Conservation (phyloP, 2,329 filamentous ascomycete species). For the Trichoderma asperellum region DNA sequence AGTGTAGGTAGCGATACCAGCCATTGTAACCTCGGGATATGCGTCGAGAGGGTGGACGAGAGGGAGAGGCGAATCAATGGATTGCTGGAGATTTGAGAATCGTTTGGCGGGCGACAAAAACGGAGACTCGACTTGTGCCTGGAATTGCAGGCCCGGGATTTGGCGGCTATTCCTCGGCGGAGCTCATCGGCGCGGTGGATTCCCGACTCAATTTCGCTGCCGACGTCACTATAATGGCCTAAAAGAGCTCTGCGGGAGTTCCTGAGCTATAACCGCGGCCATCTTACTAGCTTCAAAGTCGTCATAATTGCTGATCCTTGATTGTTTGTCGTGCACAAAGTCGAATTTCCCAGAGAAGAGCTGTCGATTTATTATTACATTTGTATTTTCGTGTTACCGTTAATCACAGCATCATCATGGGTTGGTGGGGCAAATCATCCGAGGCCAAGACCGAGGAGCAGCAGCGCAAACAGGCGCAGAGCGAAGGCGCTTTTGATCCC, state of each 20-base stretch:
- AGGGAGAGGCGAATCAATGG: constrained; percentile 18
- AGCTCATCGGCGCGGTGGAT: not conserved
- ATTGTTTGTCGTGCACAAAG: not conserved
- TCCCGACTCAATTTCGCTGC: constrained; percentile 5
- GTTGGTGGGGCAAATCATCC: constrained; percentile 50
- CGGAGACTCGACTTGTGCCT: constrained; percentile 36
- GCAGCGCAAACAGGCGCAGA: constrained; percentile 15
- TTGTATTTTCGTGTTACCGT: not conserved
- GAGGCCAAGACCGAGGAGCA: constrained; percentile 41
- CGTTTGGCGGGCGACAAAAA: constrained; percentile 32
- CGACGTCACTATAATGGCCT: constrained; percentile 17
- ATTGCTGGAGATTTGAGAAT: constrained; percentile 22
- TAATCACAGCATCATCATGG: constrained; percentile 36
- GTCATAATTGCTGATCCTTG: not conserved
- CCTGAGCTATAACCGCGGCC: not conserved
- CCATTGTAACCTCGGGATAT: constrained; percentile 40
- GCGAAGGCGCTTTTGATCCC: constrained; percentile 45
- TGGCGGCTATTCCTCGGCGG: constrained; percentile 40
- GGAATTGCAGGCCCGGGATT: constrained; percentile 39
- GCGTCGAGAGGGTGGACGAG: constrained; percentile 26
- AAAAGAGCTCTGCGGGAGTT: constrained; percentile 15
- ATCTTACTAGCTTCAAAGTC: not conserved
- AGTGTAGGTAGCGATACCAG: constrained; percentile 52
- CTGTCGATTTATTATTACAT: not conserved
- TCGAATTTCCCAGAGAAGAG: not conserved